Evolutionary conservation across 345 rosid genomes (phyloP), one percentile per base, ranked within the genome.

Genomic region (Iberis pinnata): DNA sequence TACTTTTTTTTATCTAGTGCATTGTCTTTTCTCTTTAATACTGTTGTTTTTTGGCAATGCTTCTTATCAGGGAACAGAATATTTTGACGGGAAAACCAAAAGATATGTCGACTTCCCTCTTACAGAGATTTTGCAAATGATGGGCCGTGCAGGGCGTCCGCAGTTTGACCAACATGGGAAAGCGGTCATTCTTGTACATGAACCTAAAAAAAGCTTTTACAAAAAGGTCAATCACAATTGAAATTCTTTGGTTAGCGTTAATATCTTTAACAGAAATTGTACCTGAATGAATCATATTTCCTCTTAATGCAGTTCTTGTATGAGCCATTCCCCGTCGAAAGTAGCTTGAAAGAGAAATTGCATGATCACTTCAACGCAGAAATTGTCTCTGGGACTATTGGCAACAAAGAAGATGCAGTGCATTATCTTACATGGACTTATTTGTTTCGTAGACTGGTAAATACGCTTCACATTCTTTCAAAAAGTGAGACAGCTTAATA

Each of bases 61-160:
- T 63, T 53, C 41, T 10, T 62, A 11, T 15, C 85, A 90, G 98
- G 98, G 98, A 66, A 90, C 96, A 26, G 98, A 90, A 70, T 90
- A 77, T 67, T 90, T 78, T 58, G 98, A 90, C 64, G 98, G 92
- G 50, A 90, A 90, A 81, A 38, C 96, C 62, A 90, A 87, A 75
- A 80, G 96, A 81, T 90, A 90, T 71, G 95, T 84, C 9, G 96
- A 87, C 70, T 87, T 78, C 35, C 98, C 98, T 4, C 89, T 87
- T 75, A 90, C 98, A 17, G 98, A 90, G 71, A 90, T 90, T 57
- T 72, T 90, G 80, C 98, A 90, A 81, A 90, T 90, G 98, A 90
- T 90, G 98, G 98, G 98, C 33, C 98, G 98, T 74, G 98, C 98
- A 16, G 98, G 98, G 32, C 90, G 98, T 27, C 98, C 98, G n/a